phyloP scores from a whole-genome alignment of 1,284 basidiomycete species.

The Sporisorium graminicola region DNA sequence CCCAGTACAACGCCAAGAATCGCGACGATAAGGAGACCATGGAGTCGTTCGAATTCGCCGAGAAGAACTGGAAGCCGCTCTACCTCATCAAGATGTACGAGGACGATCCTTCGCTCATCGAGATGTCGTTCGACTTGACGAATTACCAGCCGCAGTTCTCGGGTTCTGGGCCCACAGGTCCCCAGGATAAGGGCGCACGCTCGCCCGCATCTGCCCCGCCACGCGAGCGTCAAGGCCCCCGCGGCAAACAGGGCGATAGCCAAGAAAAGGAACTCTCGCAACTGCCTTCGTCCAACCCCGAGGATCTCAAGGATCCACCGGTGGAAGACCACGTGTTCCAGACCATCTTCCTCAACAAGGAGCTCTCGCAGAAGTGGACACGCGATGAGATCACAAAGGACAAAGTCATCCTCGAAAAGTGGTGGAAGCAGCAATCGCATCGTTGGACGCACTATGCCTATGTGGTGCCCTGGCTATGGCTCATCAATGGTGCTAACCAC shows the following conservation, averaged over 20 bases:
- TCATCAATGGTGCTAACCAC: conserved; percentile 74
- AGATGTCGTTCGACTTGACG: conserved; percentile 76
- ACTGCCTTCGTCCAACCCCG: conserved; percentile 26
- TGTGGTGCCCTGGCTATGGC: conserved; percentile 76
- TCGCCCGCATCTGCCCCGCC: conserved; percentile 44
- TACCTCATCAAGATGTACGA: conserved; percentile 75
- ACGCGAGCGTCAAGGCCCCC: conserved; percentile 46
- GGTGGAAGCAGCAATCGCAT: conserved; percentile 77
- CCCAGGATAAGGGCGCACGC: conserved; percentile 23
- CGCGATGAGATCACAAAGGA: conserved; percentile 73
- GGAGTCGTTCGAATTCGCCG: conserved; percentile 71
- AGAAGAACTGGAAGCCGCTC: conserved; percentile 72
- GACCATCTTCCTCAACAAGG: conserved; percentile 77
- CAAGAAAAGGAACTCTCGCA: conserved; percentile 35
- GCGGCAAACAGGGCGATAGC: conserved; percentile 44
- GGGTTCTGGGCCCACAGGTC: conserved; percentile 46
- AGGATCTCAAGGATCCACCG: conserved; percentile 55
- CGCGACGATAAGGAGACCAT: conserved; percentile 69
- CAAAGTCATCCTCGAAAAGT: conserved; percentile 75
- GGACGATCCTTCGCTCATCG: conserved; percentile 74
- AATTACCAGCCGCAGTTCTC: conserved; percentile 75
- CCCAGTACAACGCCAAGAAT: conserved; percentile 69
- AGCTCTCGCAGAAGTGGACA: conserved; percentile 74
- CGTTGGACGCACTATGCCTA: conserved; percentile 75
- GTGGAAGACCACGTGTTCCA: conserved; percentile 75